A percentile compares a stretch with the other conserved stretches of the same genome.
Conservation (phyloP, 2,329 filamentous ascomycete genomes). For the Fusarium cicatricum region DNA sequence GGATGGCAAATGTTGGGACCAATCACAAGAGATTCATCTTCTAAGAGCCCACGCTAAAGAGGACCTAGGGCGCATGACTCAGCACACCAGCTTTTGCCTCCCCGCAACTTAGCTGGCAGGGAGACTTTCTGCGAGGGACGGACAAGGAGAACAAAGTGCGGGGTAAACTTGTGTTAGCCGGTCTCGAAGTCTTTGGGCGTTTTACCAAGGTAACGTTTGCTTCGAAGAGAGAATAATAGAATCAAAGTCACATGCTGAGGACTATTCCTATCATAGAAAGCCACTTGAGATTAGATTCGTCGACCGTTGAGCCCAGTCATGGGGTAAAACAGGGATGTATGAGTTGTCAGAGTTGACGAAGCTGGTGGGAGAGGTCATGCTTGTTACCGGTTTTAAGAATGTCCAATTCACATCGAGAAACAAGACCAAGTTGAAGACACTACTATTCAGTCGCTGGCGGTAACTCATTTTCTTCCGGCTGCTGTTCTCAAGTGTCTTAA, state of each 20-base stretch:
- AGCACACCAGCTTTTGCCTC: slow-evolving; percentile 17
- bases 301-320: not conserved
- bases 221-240: not conserved
- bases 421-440: too few species aligned
- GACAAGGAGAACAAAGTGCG: too few species aligned
- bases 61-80: slow-evolving; percentile 18
- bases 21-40: slow-evolving; percentile 15
- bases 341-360: too few species aligned
- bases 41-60: slow-evolving; percentile 1
- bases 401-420: too few species aligned
- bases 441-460: too few species aligned
- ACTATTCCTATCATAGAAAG: not conserved
- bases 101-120: slow-evolving; percentile 20
- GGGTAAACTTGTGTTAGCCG: slow-evolving; percentile 9
- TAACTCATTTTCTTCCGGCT: too few species aligned
- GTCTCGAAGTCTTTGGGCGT: not conserved
- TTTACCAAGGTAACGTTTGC: not conserved
- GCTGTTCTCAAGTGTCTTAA: too few species aligned
- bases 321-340: too few species aligned
- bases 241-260: not conserved
- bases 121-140: slow-evolving; percentile 23
- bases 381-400: too few species aligned
- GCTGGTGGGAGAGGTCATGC: too few species aligned
- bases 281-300: not conserved
- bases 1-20: too few species aligned